These are phyloP conservation scores for Carallia brachiata DNA, from an alignment of 345 rosid species.

Conservation along the genomic window DNA sequence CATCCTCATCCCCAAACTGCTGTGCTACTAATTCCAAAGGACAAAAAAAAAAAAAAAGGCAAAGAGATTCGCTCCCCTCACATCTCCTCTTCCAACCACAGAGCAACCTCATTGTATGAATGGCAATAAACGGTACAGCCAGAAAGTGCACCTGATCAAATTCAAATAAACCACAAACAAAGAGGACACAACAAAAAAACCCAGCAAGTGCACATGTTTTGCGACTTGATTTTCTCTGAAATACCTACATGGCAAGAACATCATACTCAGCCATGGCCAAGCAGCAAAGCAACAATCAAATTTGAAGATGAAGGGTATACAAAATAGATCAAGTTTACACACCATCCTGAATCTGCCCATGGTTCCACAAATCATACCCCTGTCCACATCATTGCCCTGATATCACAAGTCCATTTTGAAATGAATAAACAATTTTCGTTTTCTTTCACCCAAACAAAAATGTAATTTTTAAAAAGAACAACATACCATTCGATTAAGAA, in stretches of 20 bases:
- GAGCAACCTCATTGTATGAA: too few species aligned
- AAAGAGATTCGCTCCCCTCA: too few species aligned
- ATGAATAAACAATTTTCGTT: constrained; percentile 1
- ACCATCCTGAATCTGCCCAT: constrained; percentile 88
- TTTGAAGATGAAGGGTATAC: constrained; percentile 1
- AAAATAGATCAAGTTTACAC: constrained; percentile 3
- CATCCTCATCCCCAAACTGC: too few species aligned
- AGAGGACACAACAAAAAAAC: constrained; percentile 53
- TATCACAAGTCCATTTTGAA: constrained; percentile 20
- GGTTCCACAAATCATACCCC: constrained; percentile 81
- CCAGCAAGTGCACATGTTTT: constrained; percentile 59
- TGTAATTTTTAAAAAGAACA: constrained; percentile 6
- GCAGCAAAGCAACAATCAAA: constrained; percentile 3
- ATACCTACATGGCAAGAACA: constrained; percentile 46
- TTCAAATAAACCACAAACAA: constrained; percentile 50
- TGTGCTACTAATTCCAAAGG: too few species aligned
- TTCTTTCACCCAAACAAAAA: constrained; percentile 1
- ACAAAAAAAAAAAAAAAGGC: too few species aligned
- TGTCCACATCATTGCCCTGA: constrained; percentile 85
- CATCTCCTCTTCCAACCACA: too few species aligned
- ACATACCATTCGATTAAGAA: constrained; percentile 70
- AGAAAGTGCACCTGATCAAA: constrained; percentile 42
- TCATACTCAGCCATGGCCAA: constrained; percentile 9
- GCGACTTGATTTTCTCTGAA: constrained; percentile 70
- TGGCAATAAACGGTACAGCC: too few species aligned